Conservation (phyloP, 1,284 basidiomycete species). For the Pseudozyma thailandica region DNA sequence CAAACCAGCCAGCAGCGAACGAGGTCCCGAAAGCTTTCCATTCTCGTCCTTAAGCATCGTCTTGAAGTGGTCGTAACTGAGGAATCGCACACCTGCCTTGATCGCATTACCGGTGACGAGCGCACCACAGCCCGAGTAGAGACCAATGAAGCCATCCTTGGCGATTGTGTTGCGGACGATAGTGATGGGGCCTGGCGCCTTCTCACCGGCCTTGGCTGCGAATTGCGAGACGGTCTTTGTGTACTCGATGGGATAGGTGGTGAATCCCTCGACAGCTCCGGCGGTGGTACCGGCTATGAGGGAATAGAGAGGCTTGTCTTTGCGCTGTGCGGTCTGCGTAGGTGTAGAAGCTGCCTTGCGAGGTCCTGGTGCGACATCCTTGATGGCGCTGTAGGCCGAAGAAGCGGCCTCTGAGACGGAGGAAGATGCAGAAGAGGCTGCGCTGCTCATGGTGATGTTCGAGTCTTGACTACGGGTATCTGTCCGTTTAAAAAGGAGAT, state of each 20-base stretch:
- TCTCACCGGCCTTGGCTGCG: constrained; percentile 62
- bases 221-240: constrained; percentile 77
- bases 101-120: constrained; percentile 63
- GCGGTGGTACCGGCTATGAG: constrained; percentile 84
- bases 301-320: constrained; percentile 60
- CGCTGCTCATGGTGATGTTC: constrained; percentile 23
- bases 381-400: constrained; percentile 29
- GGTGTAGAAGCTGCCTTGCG: constrained; percentile 33
- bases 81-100: constrained; percentile 78
- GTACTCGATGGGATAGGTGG: constrained; percentile 89
- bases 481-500: too few relatives aligned
- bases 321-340: constrained; percentile 43
- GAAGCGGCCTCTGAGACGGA: constrained; percentile 33
- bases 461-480: too few relatives aligned
- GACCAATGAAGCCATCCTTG: constrained; percentile 65
- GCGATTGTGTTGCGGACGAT: constrained; percentile 67
- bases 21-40: constrained; percentile 48
- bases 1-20: constrained; percentile 77
- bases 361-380: constrained; percentile 39
- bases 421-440: constrained; percentile 20
- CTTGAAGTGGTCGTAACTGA: constrained; percentile 95
- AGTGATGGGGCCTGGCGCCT: constrained; percentile 66
- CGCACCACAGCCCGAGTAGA: constrained; percentile 67
- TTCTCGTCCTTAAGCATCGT: constrained; percentile 77
- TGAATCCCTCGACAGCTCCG: constrained; percentile 84